Conservation (phyloP, 2,329 filamentous ascomycete species). For the Pyrenophora graminea region DNA sequence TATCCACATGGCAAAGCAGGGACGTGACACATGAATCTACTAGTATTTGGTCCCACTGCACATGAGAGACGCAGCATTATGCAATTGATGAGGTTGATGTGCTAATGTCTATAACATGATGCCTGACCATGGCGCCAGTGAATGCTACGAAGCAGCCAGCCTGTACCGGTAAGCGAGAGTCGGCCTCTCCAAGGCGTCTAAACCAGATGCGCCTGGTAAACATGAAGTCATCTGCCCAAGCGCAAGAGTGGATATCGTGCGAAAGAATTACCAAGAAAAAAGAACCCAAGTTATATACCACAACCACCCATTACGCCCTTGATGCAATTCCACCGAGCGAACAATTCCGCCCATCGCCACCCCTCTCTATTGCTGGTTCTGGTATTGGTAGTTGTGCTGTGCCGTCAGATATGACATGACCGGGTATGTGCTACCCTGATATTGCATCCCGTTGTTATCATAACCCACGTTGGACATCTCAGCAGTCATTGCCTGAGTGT, state of each 20-base stretch:
- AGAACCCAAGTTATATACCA: background rate
- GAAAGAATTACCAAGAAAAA: conserved; percentile 1
- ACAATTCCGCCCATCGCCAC: background rate
- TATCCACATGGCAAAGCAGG: no score
- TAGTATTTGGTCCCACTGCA: background rate
- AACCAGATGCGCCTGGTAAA: conserved; percentile 1
- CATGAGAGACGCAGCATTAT: background rate
- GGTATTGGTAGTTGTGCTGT: conserved; percentile 41
- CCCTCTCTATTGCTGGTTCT: conserved; percentile 23
- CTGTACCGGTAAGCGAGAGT: background rate
- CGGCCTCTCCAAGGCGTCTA: conserved; percentile 3
- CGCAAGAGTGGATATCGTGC: conserved; percentile 15
- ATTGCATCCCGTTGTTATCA: conserved; percentile 36
- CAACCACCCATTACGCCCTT: background rate
- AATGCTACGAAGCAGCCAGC: conserved; percentile 4
- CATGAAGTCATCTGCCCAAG: conserved; percentile 2
- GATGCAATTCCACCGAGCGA: no score
- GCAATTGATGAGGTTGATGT: background rate
- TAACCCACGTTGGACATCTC: conserved; percentile 32
- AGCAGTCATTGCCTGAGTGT: conserved; percentile 34
- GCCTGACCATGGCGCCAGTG: background rate
- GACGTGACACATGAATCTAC: no score
- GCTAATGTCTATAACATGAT: conserved; percentile 2
- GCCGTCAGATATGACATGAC: conserved; percentile 40
- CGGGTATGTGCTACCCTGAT: conserved; percentile 35